Evolutionary conservation across 371 early-diverging fungal genomes (phyloP).

Genomic region (Thermomucor indicae-seudaticae): DNA sequence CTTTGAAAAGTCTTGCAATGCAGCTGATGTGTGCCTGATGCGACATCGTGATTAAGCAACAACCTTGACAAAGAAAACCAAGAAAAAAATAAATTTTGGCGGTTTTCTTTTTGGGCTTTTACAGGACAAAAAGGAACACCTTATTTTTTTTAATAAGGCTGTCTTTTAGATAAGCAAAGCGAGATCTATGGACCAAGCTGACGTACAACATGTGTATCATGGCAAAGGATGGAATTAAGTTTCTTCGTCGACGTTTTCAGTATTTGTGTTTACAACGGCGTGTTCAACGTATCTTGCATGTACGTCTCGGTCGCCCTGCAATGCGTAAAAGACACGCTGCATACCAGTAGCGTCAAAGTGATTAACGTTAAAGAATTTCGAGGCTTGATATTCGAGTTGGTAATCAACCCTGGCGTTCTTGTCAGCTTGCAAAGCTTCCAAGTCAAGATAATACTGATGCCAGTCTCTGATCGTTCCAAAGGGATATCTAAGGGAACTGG

Average conservation of each 20-base stretch:
- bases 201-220: too few relatives aligned
- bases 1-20: not conserved
- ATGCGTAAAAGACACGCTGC: slow-evolving; percentile 2
- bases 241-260: slow-evolving; percentile 10
- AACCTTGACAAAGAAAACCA: too few relatives aligned
- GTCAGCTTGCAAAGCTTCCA: slow-evolving; percentile 24
- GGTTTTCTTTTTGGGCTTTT: too few relatives aligned
- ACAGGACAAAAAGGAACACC: too few relatives aligned
- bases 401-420: slow-evolving; percentile 15
- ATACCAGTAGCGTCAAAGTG: slow-evolving; percentile 16
- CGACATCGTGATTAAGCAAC: too few relatives aligned
- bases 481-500: slow-evolving; percentile 15
- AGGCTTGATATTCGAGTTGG: slow-evolving; percentile 38
- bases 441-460: slow-evolving; percentile 42
- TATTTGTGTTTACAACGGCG: slow-evolving; percentile 9
- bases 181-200: too few relatives aligned
- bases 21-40: too few relatives aligned
- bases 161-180: not conserved
- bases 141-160: not conserved
- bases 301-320: slow-evolving; percentile 2
- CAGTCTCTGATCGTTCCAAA: slow-evolving; percentile 34
- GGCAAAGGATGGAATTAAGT: too few relatives aligned
- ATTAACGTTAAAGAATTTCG: slow-evolving; percentile 24
- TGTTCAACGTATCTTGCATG: slow-evolving; percentile 5
- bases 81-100: too few relatives aligned